Conservation (phyloP, 306 rosid species). For the Corylus heterophylla region DNA sequence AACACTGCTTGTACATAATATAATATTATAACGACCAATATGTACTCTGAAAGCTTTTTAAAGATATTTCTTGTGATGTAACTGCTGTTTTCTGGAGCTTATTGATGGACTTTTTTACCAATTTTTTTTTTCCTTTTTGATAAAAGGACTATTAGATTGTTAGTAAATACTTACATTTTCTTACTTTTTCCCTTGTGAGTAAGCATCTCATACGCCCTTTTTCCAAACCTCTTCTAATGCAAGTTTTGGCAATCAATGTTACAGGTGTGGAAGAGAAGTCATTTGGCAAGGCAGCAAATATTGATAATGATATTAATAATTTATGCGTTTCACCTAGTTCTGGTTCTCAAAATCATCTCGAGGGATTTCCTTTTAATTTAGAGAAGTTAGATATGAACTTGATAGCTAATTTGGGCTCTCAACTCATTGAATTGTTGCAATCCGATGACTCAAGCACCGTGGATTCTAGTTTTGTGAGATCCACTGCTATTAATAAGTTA, state of each 20-base stretch:
- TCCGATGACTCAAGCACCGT: constrained; percentile 60
- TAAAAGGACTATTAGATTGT: background rate
- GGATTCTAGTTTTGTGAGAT: constrained; percentile 52
- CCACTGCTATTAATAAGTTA: constrained; percentile 68
- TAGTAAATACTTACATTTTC: background rate
- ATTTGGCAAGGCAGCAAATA: constrained; percentile 49
- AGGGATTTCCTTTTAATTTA: constrained; percentile 55
- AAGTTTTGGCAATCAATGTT: constrained; percentile 4
- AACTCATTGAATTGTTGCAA: constrained; percentile 61
- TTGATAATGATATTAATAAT: constrained; percentile 56
- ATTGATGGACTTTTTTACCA: background rate
- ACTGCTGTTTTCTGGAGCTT: background rate
- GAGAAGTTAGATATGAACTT: constrained; percentile 65
- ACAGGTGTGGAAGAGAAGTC: constrained; percentile 83
- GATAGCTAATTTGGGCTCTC: constrained; percentile 53
- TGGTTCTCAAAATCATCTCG: constrained; percentile 47
- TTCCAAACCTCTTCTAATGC: background rate
- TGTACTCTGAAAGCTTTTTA: background rate
- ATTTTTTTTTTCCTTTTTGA: background rate
- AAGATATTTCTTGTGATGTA: background rate
- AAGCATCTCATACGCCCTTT: background rate
- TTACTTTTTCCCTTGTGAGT: background rate
- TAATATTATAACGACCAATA: background rate
- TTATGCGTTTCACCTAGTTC: constrained; percentile 54
- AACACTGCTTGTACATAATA: background rate